Percentiles rank a stretch among this genome's conserved stretches.
These are phyloP conservation scores for Ascoidea asiatica DNA, from an alignment of 805 yeast genomes.

Conservation along the genomic window DNA sequence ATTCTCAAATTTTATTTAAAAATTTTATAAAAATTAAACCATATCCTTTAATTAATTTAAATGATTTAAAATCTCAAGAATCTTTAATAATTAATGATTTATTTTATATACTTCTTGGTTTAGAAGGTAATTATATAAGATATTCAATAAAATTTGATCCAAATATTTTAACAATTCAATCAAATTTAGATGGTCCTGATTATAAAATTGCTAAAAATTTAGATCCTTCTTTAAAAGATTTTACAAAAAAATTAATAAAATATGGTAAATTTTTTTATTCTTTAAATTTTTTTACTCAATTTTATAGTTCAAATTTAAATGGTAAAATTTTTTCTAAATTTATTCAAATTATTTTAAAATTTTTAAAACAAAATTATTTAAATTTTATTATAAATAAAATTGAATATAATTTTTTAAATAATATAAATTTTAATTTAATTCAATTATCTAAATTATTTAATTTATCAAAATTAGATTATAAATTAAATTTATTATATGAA, in stretches of 20 bases:
- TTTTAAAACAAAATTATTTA: slow-evolving; percentile 24
- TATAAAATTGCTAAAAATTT: slow-evolving; percentile 58
- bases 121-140: slow-evolving; percentile 68
- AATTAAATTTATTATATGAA: slow-evolving; percentile 43
- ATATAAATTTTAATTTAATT: slow-evolving; percentile 42
- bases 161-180: slow-evolving; percentile 12
- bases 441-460: slow-evolving; percentile 39
- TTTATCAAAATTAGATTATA: slow-evolving; percentile 19
- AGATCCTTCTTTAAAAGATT: slow-evolving; percentile 60
- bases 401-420: slow-evolving; percentile 38
- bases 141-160: slow-evolving; percentile 52
- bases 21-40: slow-evolving; percentile 23
- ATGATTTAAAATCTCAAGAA: slow-evolving; percentile 51
- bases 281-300: slow-evolving; percentile 44
- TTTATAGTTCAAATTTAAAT: slow-evolving; percentile 36
- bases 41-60: slow-evolving; percentile 31
- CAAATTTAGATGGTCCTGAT: slow-evolving; percentile 52
- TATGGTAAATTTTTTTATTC: slow-evolving; percentile 53
- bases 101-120: slow-evolving; percentile 50
- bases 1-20: slow-evolving; percentile 21
- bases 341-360: slow-evolving; percentile 41
- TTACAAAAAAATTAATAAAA: slow-evolving; percentile 45
- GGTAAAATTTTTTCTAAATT: slow-evolving; percentile 71
- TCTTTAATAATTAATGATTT: slow-evolving; percentile 61
- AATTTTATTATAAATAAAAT: slow-evolving; percentile 24